Evolutionary conservation across 306 rosid genomes (phyloP).

Genomic region (Malus orientalis): DNA sequence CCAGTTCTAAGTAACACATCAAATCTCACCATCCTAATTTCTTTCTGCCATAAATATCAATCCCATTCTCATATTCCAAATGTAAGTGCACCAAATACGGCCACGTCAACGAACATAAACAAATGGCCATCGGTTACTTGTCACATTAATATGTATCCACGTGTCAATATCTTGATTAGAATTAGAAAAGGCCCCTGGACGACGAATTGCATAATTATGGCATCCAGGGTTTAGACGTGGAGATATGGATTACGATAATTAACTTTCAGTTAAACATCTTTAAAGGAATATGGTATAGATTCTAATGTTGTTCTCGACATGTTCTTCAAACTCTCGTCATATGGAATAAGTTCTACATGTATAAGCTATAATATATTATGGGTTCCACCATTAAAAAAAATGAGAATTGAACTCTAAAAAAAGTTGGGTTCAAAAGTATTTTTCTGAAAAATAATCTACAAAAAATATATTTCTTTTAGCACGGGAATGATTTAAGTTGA

Average conservation of each 20-base stretch:
- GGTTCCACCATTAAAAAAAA: no score
- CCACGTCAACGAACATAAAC: background rate
- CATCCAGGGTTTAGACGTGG: no score
- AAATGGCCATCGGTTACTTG: background rate
- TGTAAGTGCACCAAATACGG: conserved; percentile 2
- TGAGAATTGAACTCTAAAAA: background rate
- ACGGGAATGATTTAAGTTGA: background rate
- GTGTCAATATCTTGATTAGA: background rate
- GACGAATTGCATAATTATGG: background rate
- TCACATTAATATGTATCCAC: background rate
- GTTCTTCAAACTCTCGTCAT: background rate
- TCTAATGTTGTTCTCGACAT: background rate
- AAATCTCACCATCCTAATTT: background rate
- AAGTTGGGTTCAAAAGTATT: background rate
- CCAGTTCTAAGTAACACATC: background rate
- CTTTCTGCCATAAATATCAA: background rate
- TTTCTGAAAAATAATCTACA: background rate
- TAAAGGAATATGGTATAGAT: background rate
- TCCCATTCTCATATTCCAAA: background rate
- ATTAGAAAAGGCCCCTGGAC: no score
- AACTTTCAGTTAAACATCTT: background rate
- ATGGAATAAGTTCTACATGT: background rate
- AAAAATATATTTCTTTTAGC: background rate
- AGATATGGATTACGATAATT: no score
- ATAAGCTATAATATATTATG: background rate